Evolutionary conservation across 768 basidiomycete genomes (phyloP).

Genomic region (Amanita phalloides): DNA sequence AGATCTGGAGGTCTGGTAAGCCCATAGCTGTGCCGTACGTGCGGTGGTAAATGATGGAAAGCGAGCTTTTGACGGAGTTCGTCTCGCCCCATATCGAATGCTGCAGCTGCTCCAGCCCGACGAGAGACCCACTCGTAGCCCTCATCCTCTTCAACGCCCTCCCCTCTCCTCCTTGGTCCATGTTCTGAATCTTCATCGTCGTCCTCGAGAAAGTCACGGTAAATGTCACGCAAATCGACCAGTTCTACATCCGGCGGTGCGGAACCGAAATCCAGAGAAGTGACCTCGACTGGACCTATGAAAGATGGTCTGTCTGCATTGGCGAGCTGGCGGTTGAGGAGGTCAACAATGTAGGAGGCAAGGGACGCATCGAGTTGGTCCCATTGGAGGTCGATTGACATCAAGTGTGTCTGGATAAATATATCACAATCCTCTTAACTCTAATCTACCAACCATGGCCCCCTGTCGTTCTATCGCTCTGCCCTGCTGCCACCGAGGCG

Average conservation of each 20-base stretch:
- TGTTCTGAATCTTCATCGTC: constrained; percentile 49
- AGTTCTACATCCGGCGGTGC: constrained; percentile 78
- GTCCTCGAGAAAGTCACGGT: constrained; percentile 88
- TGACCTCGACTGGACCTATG: constrained; percentile 85
- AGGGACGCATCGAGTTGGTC: constrained; percentile 65
- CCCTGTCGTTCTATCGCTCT: neutral
- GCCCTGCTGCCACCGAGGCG: neutral
- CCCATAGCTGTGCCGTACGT: constrained; percentile 59
- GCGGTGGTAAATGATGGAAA: constrained; percentile 65
- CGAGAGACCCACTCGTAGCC: constrained; percentile 78
- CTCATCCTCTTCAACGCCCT: constrained; percentile 55
- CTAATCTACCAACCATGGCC: neutral
- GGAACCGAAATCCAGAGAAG: constrained; percentile 81
- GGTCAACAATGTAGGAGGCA: constrained; percentile 52
- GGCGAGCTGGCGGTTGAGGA: constrained; percentile 73
- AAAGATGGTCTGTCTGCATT: constrained; percentile 77
- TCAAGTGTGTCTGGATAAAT: constrained; percentile 17
- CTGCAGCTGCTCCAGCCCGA: constrained; percentile 21
- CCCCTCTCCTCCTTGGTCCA: constrained; percentile 40
- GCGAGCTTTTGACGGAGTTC: constrained; percentile 31
- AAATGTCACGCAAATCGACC: constrained; percentile 87
- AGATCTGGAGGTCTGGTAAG: constrained; percentile 46
- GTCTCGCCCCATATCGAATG: constrained; percentile 30
- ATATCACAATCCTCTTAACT: neutral
- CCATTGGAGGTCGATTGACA: constrained; percentile 98